phyloP scores from a whole-genome alignment of 2,329 filamentous ascomycete species.

The Immersiporthe knoxdaviesiana region DNA sequence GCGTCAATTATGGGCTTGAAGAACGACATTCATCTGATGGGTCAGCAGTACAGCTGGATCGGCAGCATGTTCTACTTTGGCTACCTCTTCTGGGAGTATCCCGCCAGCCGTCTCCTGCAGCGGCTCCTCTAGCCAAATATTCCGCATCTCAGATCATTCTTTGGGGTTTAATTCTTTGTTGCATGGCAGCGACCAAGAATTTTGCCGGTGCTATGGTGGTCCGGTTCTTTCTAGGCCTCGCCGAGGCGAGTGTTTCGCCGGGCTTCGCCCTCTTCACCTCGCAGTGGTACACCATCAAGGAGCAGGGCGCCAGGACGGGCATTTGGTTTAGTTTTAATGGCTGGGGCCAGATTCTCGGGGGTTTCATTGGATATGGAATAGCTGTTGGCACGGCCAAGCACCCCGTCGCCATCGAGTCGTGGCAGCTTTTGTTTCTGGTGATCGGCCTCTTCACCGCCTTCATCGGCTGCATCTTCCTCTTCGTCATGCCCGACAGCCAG shows the following conservation, averaged over 20 bases:
- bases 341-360: slow-evolving; percentile 45
- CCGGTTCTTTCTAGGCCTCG: slow-evolving; percentile 69
- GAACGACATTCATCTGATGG: slow-evolving; percentile 60
- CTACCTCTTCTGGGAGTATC: slow-evolving; percentile 64
- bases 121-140: slow-evolving; percentile 67
- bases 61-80: slow-evolving; percentile 47
- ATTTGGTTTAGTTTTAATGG: slow-evolving; percentile 68
- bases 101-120: slow-evolving; percentile 67
- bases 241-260: slow-evolving; percentile 70
- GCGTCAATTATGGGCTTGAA: slow-evolving; percentile 58
- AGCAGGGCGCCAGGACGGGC: slow-evolving; percentile 64
- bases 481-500: slow-evolving; percentile 49
- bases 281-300: slow-evolving; percentile 73
- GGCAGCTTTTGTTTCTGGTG: slow-evolving; percentile 65
- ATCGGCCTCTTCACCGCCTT: slow-evolving; percentile 55
- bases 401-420: slow-evolving; percentile 56
- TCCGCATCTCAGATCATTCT: slow-evolving; percentile 65
- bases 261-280: slow-evolving; percentile 70
- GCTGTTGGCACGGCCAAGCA: slow-evolving; percentile 51
- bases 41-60: slow-evolving; percentile 63
- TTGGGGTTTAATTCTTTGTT: slow-evolving; percentile 61
- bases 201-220: slow-evolving; percentile 66
- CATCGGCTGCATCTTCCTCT: slow-evolving; percentile 53
- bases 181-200: slow-evolving; percentile 64
- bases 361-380: slow-evolving; percentile 46